phyloP scores from a whole-genome alignment of 2,329 filamentous ascomycete genomes.

The Alternaria triticina region DNA sequence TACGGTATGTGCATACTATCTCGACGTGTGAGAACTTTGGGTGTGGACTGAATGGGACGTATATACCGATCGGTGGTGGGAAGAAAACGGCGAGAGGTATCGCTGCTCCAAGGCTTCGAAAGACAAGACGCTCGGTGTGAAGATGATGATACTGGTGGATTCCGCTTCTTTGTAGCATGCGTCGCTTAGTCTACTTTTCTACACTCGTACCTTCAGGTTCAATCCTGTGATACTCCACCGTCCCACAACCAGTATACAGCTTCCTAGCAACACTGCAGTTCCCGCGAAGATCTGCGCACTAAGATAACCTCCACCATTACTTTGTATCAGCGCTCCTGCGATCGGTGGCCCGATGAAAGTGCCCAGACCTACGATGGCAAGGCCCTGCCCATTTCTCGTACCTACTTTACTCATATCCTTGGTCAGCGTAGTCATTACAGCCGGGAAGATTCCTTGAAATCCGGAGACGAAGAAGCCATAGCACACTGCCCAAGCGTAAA shows the following conservation, averaged over 20 bases:
- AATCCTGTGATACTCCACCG: conserved; percentile 41
- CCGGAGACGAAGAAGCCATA: conserved; percentile 55
- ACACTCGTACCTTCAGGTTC: conserved; percentile 31
- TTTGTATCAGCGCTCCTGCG: conserved; percentile 55
- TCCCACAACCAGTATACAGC: conserved; percentile 35
- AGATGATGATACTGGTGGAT: neutral
- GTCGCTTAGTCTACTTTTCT: neutral
- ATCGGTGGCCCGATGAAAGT: conserved; percentile 56
- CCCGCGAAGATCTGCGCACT: conserved; percentile 53
- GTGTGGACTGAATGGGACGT: conserved; percentile 24
- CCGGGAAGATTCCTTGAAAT: conserved; percentile 55
- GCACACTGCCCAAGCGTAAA: conserved; percentile 54
- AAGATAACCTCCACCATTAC: conserved; percentile 50
- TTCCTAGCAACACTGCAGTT: conserved; percentile 37
- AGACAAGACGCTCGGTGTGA: no score
- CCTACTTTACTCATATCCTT: conserved; percentile 56
- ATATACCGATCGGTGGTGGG: conserved; percentile 5
- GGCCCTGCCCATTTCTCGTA: conserved; percentile 57
- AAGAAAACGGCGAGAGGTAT: neutral
- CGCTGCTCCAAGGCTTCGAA: neutral
- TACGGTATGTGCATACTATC: conserved; percentile 31
- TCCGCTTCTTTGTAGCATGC: neutral
- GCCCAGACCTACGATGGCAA: conserved; percentile 54
- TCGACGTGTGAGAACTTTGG: conserved; percentile 28
- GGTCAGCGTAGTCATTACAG: conserved; percentile 52